phyloP scores from a whole-genome alignment of 192 early-diverging fungal genomes.

The Dissophora ornata region DNA sequence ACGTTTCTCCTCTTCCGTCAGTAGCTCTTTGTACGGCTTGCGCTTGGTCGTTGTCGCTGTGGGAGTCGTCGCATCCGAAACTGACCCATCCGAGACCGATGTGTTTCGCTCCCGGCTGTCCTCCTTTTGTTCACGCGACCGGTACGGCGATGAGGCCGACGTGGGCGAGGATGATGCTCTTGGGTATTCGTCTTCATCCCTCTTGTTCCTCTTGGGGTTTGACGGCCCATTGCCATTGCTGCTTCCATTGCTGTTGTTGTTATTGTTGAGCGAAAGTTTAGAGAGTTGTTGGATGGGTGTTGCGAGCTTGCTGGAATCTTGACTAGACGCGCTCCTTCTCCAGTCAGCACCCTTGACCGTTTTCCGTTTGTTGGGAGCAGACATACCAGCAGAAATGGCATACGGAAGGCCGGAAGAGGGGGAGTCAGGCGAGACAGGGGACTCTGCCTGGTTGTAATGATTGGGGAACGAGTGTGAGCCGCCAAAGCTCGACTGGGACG shows the following conservation, averaged over 20 bases:
- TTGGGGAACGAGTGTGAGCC: slow-evolving; percentile 23
- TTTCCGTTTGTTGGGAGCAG: slow-evolving; percentile 30
- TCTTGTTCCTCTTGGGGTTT: slow-evolving; percentile 38
- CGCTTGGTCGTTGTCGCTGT: slow-evolving; percentile 39
- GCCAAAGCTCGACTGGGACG: slow-evolving; percentile 36
- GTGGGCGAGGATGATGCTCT: slow-evolving; percentile 23
- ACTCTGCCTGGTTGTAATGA: slow-evolving; percentile 22
- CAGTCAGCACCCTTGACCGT: slow-evolving; percentile 22
- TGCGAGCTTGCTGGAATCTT: slow-evolving; percentile 24
- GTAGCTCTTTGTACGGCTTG: slow-evolving; percentile 69
- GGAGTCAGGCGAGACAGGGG: slow-evolving; percentile 22
- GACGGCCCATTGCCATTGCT: slow-evolving; percentile 17
- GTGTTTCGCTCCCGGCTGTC: slow-evolving; percentile 24
- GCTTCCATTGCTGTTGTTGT: slow-evolving; percentile 22
- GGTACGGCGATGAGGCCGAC: slow-evolving; percentile 13
- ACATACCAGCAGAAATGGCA: slow-evolving; percentile 7
- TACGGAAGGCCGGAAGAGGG: slow-evolving; percentile 8
- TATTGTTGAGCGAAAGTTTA: slow-evolving; percentile 44
- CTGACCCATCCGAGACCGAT: slow-evolving; percentile 27
- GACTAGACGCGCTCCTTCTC: slow-evolving; percentile 17
- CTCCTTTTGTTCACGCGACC: slow-evolving; percentile 15
- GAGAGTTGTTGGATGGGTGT: slow-evolving; percentile 51
- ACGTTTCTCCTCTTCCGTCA: slow-evolving; percentile 82
- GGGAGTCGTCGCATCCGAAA: slow-evolving; percentile 17
- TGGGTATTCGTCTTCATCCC: slow-evolving; percentile 24